Evolutionary conservation across 1,284 basidiomycete genomes (phyloP), one percentile per base, ranked within the genome.

Genomic region (Gomphus bonarii): DNA sequence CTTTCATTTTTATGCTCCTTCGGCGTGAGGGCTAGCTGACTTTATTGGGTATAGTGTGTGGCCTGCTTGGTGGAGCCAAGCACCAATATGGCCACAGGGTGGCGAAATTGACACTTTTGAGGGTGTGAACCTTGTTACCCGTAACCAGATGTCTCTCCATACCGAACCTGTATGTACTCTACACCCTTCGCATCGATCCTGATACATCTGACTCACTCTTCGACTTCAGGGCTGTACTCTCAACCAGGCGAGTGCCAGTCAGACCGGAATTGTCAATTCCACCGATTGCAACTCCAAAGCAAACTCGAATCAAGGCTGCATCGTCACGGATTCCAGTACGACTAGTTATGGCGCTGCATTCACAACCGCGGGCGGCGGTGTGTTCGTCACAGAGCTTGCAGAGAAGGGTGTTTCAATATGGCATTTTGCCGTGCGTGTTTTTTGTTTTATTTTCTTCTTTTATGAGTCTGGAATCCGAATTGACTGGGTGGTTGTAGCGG

Each of bases 81-180:
- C 82, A 1, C 69, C 74, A 6, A 66, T 69, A 31, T 86, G 85
- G 85, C 84, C 84, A 1, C 66, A 67, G 25, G 84, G 84, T 60
- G 84, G 74, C 75, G 84, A 86, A 65, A 86, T 88, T 61, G 87
- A 91, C 68, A 85, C 84, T 3, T 81, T 89, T 61, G 88, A 91
- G 68, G 83, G 80, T 46, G 80, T 87, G 56, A 89, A 91, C 68
- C 71, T 78, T 59, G 75, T 75, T 50, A 75, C 72, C 8, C 69
- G 72, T 58, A 84, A 81, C 61, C 81, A 84, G 66, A 84, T 87
- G 78, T 78, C 80, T 1, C 69, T 87, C n/a, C 84, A 87, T 66
- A 86, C 84, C 0, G 70, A 74, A 42, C 70, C 78, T 9, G 73
- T 67, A 56, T 30, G 65, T 65, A 14, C 25, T 8, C 1, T 20